Percentiles rank a stretch among this genome's conserved stretches.
Evolutionary conservation across 2,329 filamentous ascomycete genomes (phyloP).

Genomic region (Paraphaeosphaeria minitans): DNA sequence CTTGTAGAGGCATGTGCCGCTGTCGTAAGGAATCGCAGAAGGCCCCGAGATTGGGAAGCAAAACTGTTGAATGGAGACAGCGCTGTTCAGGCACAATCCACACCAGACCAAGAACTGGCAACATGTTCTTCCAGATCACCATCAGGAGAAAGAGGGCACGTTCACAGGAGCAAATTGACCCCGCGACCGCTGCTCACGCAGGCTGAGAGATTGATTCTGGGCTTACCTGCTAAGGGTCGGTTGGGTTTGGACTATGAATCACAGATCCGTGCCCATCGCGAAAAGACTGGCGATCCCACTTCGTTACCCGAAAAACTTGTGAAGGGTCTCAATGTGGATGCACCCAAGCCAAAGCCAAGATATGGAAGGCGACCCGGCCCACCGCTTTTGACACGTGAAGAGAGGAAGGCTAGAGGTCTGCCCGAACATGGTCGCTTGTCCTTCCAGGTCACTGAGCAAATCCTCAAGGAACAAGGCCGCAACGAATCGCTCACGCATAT

Average conservation of each 20-base stretch:
- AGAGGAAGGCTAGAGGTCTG: conserved; percentile 32
- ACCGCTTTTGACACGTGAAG: conserved; percentile 35
- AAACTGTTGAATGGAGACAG: conserved; percentile 24
- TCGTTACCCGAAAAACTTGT: conserved; percentile 27
- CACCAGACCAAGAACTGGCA: not conserved
- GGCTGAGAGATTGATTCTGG: conserved; percentile 31
- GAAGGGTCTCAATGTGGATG: conserved; percentile 12
- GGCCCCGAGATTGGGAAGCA: conserved; percentile 35
- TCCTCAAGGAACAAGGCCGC: conserved; percentile 24
- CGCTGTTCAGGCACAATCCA: not conserved
- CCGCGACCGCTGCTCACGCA: conserved; percentile 26
- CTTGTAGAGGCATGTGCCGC: conserved; percentile 31
- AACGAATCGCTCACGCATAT: conserved; percentile 7
- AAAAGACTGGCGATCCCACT: conserved; percentile 24
- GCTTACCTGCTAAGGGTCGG: conserved; percentile 31
- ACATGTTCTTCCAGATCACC: not conserved
- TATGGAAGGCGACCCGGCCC: not conserved
- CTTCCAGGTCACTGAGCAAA: conserved; percentile 24
- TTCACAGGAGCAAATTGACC: not conserved
- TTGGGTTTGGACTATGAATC: conserved; percentile 28
- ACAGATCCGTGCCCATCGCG: conserved; percentile 36
- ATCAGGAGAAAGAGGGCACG: not conserved
- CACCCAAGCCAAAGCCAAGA: conserved; percentile 1
- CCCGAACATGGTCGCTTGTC: conserved; percentile 31
- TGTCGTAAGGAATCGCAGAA: conserved; percentile 24